Percentiles rank a stretch among this genome's conserved stretches.
Evolutionary conservation across 257 asterid genomes (phyloP).

Genomic region (Perilla frutescens): DNA sequence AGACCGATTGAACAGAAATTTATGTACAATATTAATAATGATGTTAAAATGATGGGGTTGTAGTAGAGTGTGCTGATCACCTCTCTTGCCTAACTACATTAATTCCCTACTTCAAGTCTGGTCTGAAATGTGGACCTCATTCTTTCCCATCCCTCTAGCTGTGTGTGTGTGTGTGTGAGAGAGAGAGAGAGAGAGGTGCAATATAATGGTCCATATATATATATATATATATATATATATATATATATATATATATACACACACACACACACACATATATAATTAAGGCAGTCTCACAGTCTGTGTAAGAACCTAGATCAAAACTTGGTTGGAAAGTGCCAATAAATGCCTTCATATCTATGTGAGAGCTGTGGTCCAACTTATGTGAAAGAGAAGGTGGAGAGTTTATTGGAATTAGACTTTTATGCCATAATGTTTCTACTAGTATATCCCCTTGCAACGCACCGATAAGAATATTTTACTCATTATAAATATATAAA

Average conservation of each 20-base stretch:
- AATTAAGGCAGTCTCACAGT: not conserved
- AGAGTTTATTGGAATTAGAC: not conserved
- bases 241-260: not conserved
- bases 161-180: not conserved
- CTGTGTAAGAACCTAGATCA: not conserved
- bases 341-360: constrained; percentile 32
- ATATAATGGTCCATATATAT: constrained; percentile 19
- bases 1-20: not conserved
- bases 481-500: too few relatives aligned
- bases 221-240: not conserved
- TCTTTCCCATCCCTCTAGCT: not conserved
- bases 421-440: not conserved
- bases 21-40: constrained; percentile 20
- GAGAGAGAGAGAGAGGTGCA: constrained; percentile 22
- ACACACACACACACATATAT: too few relatives aligned
- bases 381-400: not conserved
- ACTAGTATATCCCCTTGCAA: too few relatives aligned
- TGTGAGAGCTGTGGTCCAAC: constrained; percentile 28
- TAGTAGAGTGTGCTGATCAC: not conserved
- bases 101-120: constrained; percentile 22
- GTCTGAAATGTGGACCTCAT: constrained; percentile 38
- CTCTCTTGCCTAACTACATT: constrained; percentile 25
- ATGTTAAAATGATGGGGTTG: constrained; percentile 25
- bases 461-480: too few relatives aligned
- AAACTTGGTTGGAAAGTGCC: constrained; percentile 29